Base-by-base conservation (phyloP, 257 asterid genomes). In the Marsdenia floribunda region DNA sequence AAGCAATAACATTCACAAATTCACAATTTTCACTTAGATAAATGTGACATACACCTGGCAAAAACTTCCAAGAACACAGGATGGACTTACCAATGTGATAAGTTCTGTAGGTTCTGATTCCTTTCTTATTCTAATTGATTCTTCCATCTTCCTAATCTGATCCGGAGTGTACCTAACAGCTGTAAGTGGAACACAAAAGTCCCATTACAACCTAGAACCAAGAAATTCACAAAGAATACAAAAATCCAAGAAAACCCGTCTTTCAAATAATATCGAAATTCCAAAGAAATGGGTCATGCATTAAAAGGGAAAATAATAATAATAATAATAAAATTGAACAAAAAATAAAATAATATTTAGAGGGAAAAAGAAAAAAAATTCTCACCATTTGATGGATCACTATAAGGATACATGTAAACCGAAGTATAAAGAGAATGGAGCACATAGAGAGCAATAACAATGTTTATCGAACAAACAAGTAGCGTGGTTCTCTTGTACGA, bases 111-210 rank as follows among this genome's bases (percentile, higher is more conserved):
- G 97, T 83, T 92, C 91, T 54, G 88, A 87, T 78, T 87, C 93
- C 81, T 74, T 88, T 69, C 96, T 86, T 79, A 95, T 82, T 77
- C 79, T 86, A 83, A 85, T 87, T 6, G 98, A 86, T 84, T 92
- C 98, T 81, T 88, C 94, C 96, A 90, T 90, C 85, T 77, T 90
- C 84, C 84, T 86, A 77, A 87, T 85, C 90, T 95, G 97, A 77
- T 85, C 89, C 21, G 85, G 76, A 10, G 89, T 88, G 85, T 95
- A 90, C 82, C 77, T 88, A 85, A 82, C 86, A 63, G 88, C 97
- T 94, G 87, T 50, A 64, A 76, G 77, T 59, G 57, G 44, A 33
- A 49, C 58, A 73, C 26, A 66, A 35, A 29, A 65, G 52, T 14
- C 70, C 73, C 68, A 61, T 50, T n/a, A 66, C 37, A 73, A 78